Evolutionary conservation across 805 yeast species (phyloP).

Genomic region (Metschnikowia amazonensis): DNA sequence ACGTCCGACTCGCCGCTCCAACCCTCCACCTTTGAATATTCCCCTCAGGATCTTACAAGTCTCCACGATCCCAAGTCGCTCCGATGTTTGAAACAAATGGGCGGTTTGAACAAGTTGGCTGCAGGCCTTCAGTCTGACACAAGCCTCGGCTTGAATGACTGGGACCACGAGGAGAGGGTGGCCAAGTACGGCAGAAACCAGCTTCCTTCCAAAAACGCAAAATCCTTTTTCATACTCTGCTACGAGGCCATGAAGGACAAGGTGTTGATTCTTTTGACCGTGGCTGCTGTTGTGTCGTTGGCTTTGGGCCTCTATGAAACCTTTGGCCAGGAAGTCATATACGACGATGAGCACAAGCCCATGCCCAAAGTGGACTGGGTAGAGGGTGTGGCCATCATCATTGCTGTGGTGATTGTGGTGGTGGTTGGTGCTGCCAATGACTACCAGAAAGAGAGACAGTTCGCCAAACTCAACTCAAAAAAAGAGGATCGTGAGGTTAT

Average conservation of each 20-base stretch:
- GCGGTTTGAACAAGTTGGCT: slow-evolving; percentile 41
- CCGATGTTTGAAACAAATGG: slow-evolving; percentile 35
- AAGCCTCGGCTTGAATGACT: slow-evolving; percentile 38
- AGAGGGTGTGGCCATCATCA: slow-evolving; percentile 96
- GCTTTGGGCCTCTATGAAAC: slow-evolving; percentile 91
- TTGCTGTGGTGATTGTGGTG: slow-evolving; percentile 87
- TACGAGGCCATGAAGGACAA: slow-evolving; percentile 88
- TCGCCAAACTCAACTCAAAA: slow-evolving; percentile 79
- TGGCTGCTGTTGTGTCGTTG: slow-evolving; percentile 86
- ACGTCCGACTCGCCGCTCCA: slow-evolving; percentile 16
- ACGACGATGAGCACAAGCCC: slow-evolving; percentile 72
- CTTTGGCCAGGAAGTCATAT: slow-evolving; percentile 74
- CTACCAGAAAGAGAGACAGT: slow-evolving; percentile 93
- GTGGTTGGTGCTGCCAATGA: slow-evolving; percentile 94
- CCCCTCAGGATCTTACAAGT: slow-evolving; percentile 35
- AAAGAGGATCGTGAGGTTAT: slow-evolving; percentile 79
- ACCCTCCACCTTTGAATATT: slow-evolving; percentile 14
- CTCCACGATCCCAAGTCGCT: slow-evolving; percentile 66
- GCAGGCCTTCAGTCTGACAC: slow-evolving; percentile 34
- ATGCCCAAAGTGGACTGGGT: slow-evolving; percentile 94
- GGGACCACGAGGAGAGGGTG: slow-evolving; percentile 38
- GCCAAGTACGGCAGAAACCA: slow-evolving; percentile 63
- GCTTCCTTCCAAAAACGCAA: slow-evolving; percentile 69
- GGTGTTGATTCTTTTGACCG: slow-evolving; percentile 73
- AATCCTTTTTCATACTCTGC: slow-evolving; percentile 63